Evolutionary conservation across 2,329 filamentous ascomycete genomes (phyloP).

Genomic region (Alternaria solani): DNA sequence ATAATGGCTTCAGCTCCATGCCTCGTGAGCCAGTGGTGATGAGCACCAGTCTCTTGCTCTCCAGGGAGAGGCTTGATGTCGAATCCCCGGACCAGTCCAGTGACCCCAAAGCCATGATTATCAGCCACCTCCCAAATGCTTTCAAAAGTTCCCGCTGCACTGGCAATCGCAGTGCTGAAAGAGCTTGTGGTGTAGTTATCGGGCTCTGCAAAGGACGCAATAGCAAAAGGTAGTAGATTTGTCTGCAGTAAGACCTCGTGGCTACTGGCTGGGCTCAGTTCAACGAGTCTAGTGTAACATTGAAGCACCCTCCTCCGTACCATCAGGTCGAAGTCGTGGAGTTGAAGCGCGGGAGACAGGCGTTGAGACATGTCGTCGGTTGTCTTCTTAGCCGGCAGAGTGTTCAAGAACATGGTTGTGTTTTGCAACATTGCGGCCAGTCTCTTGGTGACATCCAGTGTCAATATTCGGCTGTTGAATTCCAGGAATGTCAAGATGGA

Average conservation of each 20-base stretch:
- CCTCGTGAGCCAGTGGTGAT: constrained; percentile 62
- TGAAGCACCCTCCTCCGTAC: constrained; percentile 91
- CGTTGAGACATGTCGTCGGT: constrained; percentile 87
- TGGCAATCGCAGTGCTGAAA: constrained; percentile 89
- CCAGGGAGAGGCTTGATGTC: constrained; percentile 74
- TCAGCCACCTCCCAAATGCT: constrained; percentile 94
- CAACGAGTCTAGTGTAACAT: constrained; percentile 91
- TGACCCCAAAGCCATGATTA: constrained; percentile 94
- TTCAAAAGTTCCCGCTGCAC: constrained; percentile 87
- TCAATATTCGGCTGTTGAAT: constrained; percentile 90
- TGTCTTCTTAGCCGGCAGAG: constrained; percentile 81
- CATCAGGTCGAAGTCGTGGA: constrained; percentile 92
- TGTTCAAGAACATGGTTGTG: constrained; percentile 87
- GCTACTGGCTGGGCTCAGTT: constrained; percentile 83
- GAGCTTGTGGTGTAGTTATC: constrained; percentile 87
- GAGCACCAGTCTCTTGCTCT: constrained; percentile 54
- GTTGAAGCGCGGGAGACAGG: constrained; percentile 82
- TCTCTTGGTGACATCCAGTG: constrained; percentile 90
- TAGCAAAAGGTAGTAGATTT: constrained; percentile 86
- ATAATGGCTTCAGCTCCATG: constrained; percentile 71
- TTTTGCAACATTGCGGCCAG: constrained; percentile 95
- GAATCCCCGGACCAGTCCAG: constrained; percentile 81
- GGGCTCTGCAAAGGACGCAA: constrained; percentile 91
- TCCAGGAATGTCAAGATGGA: constrained; percentile 92
- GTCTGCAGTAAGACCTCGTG: constrained; percentile 89